Conservation (phyloP, 106 monocot genomes). For the Dendrobium catenatum region DNA sequence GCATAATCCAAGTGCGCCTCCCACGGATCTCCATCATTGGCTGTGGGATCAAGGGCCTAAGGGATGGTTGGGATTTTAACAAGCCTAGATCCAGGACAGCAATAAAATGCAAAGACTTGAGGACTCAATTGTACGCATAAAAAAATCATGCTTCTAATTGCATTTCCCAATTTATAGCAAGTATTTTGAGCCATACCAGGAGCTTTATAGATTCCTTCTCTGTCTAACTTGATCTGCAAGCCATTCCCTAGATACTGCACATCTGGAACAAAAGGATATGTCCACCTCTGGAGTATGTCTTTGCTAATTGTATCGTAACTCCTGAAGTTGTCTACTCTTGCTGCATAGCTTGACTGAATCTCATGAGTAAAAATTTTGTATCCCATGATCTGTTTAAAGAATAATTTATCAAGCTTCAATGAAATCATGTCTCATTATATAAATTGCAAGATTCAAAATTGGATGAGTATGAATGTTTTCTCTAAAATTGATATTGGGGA, state of each 20-base stretch:
- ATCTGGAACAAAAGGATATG: conserved; percentile 91
- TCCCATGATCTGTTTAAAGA: conserved; percentile 70
- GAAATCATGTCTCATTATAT: background rate
- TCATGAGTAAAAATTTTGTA: conserved; percentile 98
- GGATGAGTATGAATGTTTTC: background rate
- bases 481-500: background rate
- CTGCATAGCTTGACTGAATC: conserved; percentile 83
- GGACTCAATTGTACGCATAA: background rate
- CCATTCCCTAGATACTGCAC: conserved; percentile 53
- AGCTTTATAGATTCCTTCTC: conserved; percentile 79
- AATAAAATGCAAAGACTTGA: background rate
- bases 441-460: background rate
- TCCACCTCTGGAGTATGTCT: conserved; percentile 91
- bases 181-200: conserved; percentile 43
- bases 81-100: background rate
- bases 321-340: conserved; percentile 89
- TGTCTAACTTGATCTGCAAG: conserved; percentile 44
- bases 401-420: background rate
- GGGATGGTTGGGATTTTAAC: too few species aligned
- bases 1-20: too few species aligned
- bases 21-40: too few species aligned
- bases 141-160: background rate
- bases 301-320: conserved; percentile 97
- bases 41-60: too few species aligned
- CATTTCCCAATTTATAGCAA: background rate